Base-by-base conservation (phyloP, 2,329 filamentous ascomycete species). In the Fusarium begoniae region DNA sequence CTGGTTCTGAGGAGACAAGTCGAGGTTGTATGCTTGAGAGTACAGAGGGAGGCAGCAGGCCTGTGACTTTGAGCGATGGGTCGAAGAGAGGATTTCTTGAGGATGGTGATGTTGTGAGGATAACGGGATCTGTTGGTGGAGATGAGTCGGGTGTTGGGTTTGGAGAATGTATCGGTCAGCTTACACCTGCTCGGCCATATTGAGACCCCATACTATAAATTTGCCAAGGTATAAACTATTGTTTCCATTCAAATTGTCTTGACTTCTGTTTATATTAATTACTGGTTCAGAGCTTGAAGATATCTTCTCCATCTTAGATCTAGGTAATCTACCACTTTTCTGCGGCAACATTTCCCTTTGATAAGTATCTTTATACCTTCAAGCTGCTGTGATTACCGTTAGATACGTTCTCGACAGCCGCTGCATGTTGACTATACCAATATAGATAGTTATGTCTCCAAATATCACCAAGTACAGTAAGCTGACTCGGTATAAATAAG, bases 11-110 rank as follows among this genome's bases (percentile, higher is more conserved):
- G 2, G 73, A 80, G 6, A 79, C 79, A 1, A 79, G 77, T 35
- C 79, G 82, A 30, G 85, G 84, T 0, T 85, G 84, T 63, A 75
- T 86, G 51, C 78, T 85, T 9, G 84, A 86, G 72, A 57, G 79
- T 41, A 84, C 82, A 2, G 77, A 80, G 54, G 82, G 81, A 3
- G 84, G 84, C 1, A 81, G 75, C 26, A 78, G 77, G 10, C 75
- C 79, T 12, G 57, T 83, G 18, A 51, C 55, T 51, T 50, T 82
- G 24, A 56, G 30, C 1, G 79, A 81, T 20, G 83, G 82, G 9
- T 75, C 76, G 26, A 76, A 79, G 61, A 80, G 81, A 22, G 75
- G 74, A 1, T 85, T 79, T 62, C 73, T 86, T 7, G 75, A 83
- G 45, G 84, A 86, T 65, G 83, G 83, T 2, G 84, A 85, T 64